phyloP scores from a whole-genome alignment of 2,329 filamentous ascomycete genomes.

The Bipolaris cookei region DNA sequence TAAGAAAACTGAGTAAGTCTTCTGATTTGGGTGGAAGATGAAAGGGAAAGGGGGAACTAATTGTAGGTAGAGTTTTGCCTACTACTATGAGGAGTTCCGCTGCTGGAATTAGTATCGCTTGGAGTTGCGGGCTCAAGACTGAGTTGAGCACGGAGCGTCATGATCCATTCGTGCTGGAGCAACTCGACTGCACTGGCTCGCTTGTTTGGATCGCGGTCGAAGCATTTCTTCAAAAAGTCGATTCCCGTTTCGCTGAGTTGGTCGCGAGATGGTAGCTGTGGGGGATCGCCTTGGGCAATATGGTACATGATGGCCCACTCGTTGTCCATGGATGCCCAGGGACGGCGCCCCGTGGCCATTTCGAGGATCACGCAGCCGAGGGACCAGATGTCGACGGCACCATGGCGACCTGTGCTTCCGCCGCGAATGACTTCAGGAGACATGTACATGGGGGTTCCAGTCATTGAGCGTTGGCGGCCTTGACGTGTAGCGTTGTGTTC shows the following conservation, averaged over 20 bases:
- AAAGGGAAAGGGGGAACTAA: slow-evolving; percentile 13
- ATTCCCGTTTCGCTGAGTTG: slow-evolving; percentile 85
- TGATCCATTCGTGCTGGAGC: slow-evolving; percentile 90
- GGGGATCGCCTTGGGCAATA: slow-evolving; percentile 95
- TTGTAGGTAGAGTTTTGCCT: slow-evolving; percentile 47
- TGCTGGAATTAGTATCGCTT: slow-evolving; percentile 38
- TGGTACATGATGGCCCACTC: slow-evolving; percentile 99
- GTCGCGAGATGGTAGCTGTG: slow-evolving; percentile 78
- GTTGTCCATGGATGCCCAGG: slow-evolving; percentile 96
- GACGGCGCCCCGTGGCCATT: slow-evolving; percentile 93
- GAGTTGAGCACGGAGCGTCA: slow-evolving; percentile 55
- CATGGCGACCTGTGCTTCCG: slow-evolving; percentile 72
- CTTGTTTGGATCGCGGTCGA: slow-evolving; percentile 79
- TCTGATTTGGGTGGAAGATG: not conserved
- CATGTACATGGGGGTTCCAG: slow-evolving; percentile 99
- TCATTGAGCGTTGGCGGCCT: slow-evolving; percentile 81
- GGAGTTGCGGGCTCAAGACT: slow-evolving; percentile 56
- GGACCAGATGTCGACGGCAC: slow-evolving; percentile 94
- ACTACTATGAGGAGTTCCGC: slow-evolving; percentile 23
- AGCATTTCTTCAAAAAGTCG: slow-evolving; percentile 87
- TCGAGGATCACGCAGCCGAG: slow-evolving; percentile 95
- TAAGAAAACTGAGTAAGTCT: not conserved
- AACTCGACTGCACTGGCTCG: slow-evolving; percentile 85
- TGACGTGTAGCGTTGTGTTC: slow-evolving; percentile 61
- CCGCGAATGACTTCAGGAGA: slow-evolving; percentile 98